A percentile compares a stretch with the other conserved stretches of the same genome.
These are phyloP conservation scores for Trichoderma semiorbis DNA, from an alignment of 2,329 filamentous ascomycete genomes.

Conservation along the genomic window DNA sequence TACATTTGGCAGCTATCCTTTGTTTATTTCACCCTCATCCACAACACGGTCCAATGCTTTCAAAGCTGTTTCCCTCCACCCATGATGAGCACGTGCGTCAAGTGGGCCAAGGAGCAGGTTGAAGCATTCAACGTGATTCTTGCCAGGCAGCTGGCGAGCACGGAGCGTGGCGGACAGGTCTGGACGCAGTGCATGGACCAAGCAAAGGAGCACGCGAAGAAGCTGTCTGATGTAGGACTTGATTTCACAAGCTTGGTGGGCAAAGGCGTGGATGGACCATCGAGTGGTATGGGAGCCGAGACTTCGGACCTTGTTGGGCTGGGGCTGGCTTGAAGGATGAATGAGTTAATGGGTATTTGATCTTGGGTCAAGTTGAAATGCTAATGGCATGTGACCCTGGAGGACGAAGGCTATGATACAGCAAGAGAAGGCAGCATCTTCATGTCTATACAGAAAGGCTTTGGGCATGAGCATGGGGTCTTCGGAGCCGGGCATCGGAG, in stretches of 20 bases:
- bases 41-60: conserved; percentile 88
- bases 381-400: background rate
- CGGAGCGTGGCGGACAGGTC: conserved; percentile 68
- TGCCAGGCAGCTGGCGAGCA: conserved; percentile 79
- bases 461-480: background rate
- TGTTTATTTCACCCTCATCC: conserved; percentile 91
- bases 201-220: conserved; percentile 73
- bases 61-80: conserved; percentile 79
- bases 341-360: background rate
- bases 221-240: conserved; percentile 80
- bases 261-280: conserved; percentile 41
- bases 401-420: background rate
- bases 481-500: background rate
- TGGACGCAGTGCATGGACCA: conserved; percentile 82
- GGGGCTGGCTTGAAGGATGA: conserved; percentile 25
- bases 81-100: conserved; percentile 92
- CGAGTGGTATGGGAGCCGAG: conserved; percentile 24
- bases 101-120: conserved; percentile 95
- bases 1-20: conserved; percentile 96
- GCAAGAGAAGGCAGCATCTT: background rate
- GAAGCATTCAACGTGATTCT: conserved; percentile 86
- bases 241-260: conserved; percentile 85
- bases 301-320: conserved; percentile 27
- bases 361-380: background rate
- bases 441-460: background rate